Conservation (phyloP, 2,329 filamentous ascomycete species). For the Curvularia hawaiiensis region DNA sequence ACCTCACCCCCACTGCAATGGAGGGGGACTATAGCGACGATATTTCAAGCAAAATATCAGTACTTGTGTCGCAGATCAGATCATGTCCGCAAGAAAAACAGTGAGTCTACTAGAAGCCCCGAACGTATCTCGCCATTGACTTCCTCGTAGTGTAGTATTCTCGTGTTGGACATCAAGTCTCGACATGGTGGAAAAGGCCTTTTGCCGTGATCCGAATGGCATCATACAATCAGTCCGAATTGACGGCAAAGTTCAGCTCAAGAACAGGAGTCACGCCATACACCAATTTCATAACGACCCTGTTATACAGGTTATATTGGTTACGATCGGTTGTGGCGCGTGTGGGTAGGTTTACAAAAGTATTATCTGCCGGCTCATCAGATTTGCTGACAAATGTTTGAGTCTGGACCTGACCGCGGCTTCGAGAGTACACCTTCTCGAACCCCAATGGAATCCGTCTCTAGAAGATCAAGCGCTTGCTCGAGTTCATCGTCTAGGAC, state of each 20-base stretch:
- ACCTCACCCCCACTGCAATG: neutral
- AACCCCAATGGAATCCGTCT: constrained; percentile 57
- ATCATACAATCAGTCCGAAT: neutral
- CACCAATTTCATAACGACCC: constrained; percentile 32
- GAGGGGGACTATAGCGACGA: neutral
- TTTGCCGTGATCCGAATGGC: neutral
- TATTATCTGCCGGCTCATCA: neutral
- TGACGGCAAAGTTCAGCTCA: neutral
- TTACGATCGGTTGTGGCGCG: constrained; percentile 60
- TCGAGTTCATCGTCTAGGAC: constrained; percentile 30
- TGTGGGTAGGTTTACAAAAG: constrained; percentile 50
- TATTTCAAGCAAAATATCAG: neutral
- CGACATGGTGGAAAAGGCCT: constrained; percentile 49
- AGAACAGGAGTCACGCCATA: neutral
- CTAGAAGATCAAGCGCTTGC: constrained; percentile 54
- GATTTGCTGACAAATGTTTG: neutral
- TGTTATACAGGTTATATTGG: constrained; percentile 48
- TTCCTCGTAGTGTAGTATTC: constrained; percentile 54
- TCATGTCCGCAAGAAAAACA: constrained; percentile 1
- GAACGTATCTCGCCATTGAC: neutral
- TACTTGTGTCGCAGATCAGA: constrained; percentile 1
- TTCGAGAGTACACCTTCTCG: constrained; percentile 56
- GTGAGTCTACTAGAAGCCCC: neutral
- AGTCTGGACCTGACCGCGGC: constrained; percentile 53
- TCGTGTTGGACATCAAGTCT: constrained; percentile 58